Evolutionary conservation across 2,329 filamentous ascomycete species (phyloP).

Genomic region (Aureobasidium sp.): DNA sequence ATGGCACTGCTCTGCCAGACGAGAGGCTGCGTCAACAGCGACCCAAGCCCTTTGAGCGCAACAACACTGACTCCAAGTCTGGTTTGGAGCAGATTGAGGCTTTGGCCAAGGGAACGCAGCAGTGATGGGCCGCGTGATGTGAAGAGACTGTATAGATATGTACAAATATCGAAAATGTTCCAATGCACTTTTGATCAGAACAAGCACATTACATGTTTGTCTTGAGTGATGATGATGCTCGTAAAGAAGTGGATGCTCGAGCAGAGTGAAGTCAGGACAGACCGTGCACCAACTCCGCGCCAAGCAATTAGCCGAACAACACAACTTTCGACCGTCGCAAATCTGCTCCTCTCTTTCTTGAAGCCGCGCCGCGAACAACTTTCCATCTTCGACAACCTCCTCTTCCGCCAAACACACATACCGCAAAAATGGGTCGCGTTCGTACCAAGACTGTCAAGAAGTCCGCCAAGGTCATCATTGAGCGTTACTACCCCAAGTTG

Average conservation of each 20-base stretch:
- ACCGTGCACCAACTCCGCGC: not conserved
- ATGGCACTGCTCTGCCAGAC: conserved; percentile 21
- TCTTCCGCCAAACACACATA: conserved; percentile 17
- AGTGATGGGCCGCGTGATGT: not conserved
- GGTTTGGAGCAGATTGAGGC: conserved; percentile 8
- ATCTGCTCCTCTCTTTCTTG: not conserved
- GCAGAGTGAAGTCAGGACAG: not conserved
- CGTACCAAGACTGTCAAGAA: conserved; percentile 62
- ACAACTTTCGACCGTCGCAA: not conserved
- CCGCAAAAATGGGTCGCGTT: conserved; percentile 47
- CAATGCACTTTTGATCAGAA: not conserved
- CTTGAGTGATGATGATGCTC: not conserved
- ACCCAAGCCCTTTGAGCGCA: conserved; percentile 20
- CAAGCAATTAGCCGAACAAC: conserved; percentile 6
- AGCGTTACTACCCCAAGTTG: conserved; percentile 89
- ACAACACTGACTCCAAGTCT: conserved; percentile 11
- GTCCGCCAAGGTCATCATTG: conserved; percentile 99
- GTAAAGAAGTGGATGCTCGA: not conserved
- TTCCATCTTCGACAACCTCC: conserved; percentile 10
- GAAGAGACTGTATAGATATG: conserved; percentile 4
- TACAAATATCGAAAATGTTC: conserved; percentile 2
- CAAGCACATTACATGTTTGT: not conserved
- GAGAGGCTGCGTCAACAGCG: conserved; percentile 15
- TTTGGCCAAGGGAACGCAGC: not conserved
- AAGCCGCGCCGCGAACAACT: conserved; percentile 11